Evolutionary conservation across 768 basidiomycete species (phyloP), one percentile per base, ranked within the genome.

Genomic region (Xerocomellus dryophilus): DNA sequence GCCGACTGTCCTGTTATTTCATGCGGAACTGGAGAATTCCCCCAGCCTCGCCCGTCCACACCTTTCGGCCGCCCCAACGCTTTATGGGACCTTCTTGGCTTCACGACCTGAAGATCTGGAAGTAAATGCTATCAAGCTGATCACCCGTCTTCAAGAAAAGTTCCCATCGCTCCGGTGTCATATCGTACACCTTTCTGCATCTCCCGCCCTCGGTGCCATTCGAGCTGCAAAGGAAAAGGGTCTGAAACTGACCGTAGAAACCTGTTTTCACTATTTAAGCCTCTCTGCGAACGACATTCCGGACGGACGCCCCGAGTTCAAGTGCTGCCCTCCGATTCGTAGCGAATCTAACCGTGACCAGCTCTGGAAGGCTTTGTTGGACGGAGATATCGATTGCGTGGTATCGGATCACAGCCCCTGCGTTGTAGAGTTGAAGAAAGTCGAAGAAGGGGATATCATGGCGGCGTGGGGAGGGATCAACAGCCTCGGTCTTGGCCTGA

Each of bases 331-430:
- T 4, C 97, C 96, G 5, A 89, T 99, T 57, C 83, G 96, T 42
- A 81, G 83, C 38, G 72, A 75, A 10, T 69, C 67, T 4, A 99
- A 98, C 68, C 77, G 86, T 51, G 83, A 90, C 43, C 67, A 73
- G 38, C 75, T 98, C 4, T 94, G 93, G 92, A 79, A 81, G 17
- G 96, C 90, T 2, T 72, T 98, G 53, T 70, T 80, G 49, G 88
- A 87, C 43, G 94, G 90, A 2, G 76, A 84, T 39, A 93, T 99
- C 61, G 92, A 97, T 71, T 94, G 81, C 65, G 85, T 98, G 49
- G 94, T 98, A 7, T 96, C 93, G 49, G 96, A 99, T 73, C 96
- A 99, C 67, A 94, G 91, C 58, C 95, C 95, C 15, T 98, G 95
- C 70, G 78, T 89, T 12, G 74, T 81, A 21, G 83, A 85, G 61